Evolutionary conservation across 352 stramenopile genomes (phyloP), one percentile per base, ranked within the genome.

Genomic region (Plasmopara muralis): DNA sequence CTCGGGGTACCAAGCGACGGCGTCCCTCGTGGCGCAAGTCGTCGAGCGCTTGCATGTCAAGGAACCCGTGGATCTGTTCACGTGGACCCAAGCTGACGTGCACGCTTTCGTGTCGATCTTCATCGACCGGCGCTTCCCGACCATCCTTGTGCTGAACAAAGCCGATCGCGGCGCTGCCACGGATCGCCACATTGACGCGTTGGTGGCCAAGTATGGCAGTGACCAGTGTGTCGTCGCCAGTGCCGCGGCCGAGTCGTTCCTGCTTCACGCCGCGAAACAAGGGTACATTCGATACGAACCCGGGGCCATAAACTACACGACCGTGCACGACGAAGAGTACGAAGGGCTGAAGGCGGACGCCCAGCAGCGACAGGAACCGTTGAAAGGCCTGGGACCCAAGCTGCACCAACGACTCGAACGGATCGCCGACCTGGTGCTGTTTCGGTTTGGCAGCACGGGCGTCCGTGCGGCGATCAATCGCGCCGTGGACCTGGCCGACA

Each of bases 351-450:
- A n/a, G n/a, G n/a, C n/a, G n/a, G n/a, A n/a, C n/a, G n/a, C n/a
- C n/a, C n/a, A n/a, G n/a, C n/a, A n/a, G n/a, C 50, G 47, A 1
- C 34, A 68, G 20, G 59, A 62, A 5, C 65, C 69, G 13, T 64
- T 95, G 33, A 83, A 88, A 50, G 69, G 85, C 7, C 74, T 93
- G 28, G 83, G 0, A 0, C 31, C 83, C 38, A 94, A 93, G 50
- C 86, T 94, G 38, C 43, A 60, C 34, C 87, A 80, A 58, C 80
- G 85, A 7, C 62, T 95, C 10, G 83, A 93, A 43, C 81, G 85
- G 48, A 92, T 95, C 50, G 89, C 81, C 0, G 85, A 95, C 53
- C 93, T 95, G 82, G 85, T 95, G 50, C 64, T 95, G 15, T 95
- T 94, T 53, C 80, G 85, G n/a, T 93, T 88, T 50, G 82, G 83